Evolutionary conservation across 306 rosid genomes (phyloP).

Genomic region (Casuarina glauca): DNA sequence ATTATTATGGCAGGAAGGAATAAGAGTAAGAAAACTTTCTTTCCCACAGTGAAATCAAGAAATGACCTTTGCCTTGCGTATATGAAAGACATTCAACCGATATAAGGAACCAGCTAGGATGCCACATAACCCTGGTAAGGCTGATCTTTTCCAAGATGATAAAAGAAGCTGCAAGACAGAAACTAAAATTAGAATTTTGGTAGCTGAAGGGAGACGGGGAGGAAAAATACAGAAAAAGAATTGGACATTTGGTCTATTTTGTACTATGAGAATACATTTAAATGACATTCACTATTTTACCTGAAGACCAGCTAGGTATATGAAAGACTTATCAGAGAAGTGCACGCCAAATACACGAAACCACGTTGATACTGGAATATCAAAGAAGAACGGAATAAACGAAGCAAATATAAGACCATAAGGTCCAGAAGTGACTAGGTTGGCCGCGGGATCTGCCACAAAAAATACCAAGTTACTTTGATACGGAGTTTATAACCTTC

Average conservation of each 20-base stretch:
- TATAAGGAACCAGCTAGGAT: slow-evolving; percentile 89
- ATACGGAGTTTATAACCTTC: background rate
- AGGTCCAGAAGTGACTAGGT: slow-evolving; percentile 82
- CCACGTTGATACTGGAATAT: slow-evolving; percentile 91
- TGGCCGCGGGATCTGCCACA: slow-evolving; percentile 76
- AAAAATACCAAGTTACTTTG: slow-evolving; percentile 10
- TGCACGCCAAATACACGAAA: slow-evolving; percentile 69
- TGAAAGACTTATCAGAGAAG: slow-evolving; percentile 93
- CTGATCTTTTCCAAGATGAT: slow-evolving; percentile 90
- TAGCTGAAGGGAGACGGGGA: slow-evolving; percentile 19
- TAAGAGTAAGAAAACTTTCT: slow-evolving; percentile 3
- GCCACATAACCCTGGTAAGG: slow-evolving; percentile 92
- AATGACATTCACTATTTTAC: slow-evolving; percentile 38
- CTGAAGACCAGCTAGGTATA: slow-evolving; percentile 96
- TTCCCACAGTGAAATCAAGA: slow-evolving; percentile 9
- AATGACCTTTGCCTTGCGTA: slow-evolving; percentile 90
- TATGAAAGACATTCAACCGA: slow-evolving; percentile 72
- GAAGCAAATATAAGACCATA: slow-evolving; percentile 98
- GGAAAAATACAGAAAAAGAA: background rate
- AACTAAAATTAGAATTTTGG: slow-evolving; percentile 27
- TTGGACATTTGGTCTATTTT: background rate
- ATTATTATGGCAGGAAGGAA: slow-evolving; percentile 12
- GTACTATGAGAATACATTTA: slow-evolving; percentile 5
- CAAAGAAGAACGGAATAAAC: slow-evolving; percentile 91
- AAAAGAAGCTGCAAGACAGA: slow-evolving; percentile 72